These are phyloP conservation scores for Salix exigua DNA, from an alignment of 345 rosid species.

Conservation along the genomic window DNA sequence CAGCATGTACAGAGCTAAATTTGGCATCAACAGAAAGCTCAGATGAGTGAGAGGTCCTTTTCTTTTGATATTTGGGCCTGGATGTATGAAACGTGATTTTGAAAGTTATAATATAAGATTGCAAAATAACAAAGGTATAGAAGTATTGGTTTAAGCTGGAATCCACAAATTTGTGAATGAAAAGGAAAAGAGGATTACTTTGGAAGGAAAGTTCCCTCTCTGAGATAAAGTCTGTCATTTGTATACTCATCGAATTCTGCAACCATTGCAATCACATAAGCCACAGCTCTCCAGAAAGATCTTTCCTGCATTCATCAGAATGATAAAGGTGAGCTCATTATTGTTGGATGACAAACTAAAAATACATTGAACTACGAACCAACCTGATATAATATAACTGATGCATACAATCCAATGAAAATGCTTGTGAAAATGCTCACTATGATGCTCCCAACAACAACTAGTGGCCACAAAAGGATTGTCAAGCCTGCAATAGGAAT, in stretches of 20 bases:
- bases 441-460: conserved; percentile 63
- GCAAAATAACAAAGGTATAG: neutral
- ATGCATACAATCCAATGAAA: conserved; percentile 69
- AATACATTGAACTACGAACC: neutral
- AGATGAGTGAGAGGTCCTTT: conserved; percentile 37
- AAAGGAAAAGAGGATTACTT: conserved; percentile 40
- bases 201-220: conserved; percentile 82
- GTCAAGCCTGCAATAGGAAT: conserved; percentile 74
- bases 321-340: neutral
- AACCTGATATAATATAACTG: conserved; percentile 73
- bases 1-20: conserved; percentile 31
- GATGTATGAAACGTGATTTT: conserved; percentile 26
- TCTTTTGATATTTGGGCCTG: conserved; percentile 71
- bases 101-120: conserved; percentile 17
- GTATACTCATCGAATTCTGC: conserved; percentile 89
- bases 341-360: neutral
- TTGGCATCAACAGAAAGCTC: conserved; percentile 50
- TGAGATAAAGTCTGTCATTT: conserved; percentile 78
- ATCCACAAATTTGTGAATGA: neutral
- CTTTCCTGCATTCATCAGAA: conserved; percentile 55
- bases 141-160: neutral
- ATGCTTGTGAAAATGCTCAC: conserved; percentile 53
- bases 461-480: conserved; percentile 77
- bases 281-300: conserved; percentile 64
- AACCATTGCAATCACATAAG: conserved; percentile 84